phyloP scores from a whole-genome alignment of 2,329 filamentous ascomycete genomes.

The Exophiala xenobiotica region DNA sequence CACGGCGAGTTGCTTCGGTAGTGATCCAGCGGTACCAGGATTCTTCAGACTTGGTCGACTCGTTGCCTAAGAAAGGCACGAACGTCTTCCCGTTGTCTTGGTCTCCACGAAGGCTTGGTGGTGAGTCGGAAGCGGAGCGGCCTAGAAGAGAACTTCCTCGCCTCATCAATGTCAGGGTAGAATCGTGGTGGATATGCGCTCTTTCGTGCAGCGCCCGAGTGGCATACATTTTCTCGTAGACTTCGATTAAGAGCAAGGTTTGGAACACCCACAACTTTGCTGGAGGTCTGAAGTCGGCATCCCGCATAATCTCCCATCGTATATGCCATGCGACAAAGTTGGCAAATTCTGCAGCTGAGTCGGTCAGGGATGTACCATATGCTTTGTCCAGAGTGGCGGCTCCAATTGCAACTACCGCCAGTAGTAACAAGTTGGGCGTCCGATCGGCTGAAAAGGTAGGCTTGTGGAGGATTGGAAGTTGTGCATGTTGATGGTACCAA shows the following conservation, averaged over 20 bases:
- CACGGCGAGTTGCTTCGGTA: constrained; percentile 83
- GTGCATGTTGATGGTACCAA: constrained; percentile 92
- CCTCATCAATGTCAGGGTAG: constrained; percentile 91
- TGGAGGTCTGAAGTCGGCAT: constrained; percentile 82
- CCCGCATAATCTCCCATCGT: constrained; percentile 95
- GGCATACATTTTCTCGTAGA: constrained; percentile 98
- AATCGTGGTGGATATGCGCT: constrained; percentile 94
- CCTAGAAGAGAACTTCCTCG: constrained; percentile 88
- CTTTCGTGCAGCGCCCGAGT: constrained; percentile 88
- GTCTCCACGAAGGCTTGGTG: constrained; percentile 69
- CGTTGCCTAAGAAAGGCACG: constrained; percentile 51
- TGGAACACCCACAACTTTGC: constrained; percentile 97
- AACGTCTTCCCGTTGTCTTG: constrained; percentile 42
- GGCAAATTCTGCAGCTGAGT: constrained; percentile 76
- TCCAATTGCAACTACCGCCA: constrained; percentile 89
- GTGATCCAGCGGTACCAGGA: constrained; percentile 97
- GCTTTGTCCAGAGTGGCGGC: constrained; percentile 84
- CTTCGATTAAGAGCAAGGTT: constrained; percentile 78
- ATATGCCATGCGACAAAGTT: constrained; percentile 91
- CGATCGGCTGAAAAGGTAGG: constrained; percentile 88
- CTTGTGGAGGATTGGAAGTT: constrained; percentile 90
- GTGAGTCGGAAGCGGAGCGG: constrained; percentile 78
- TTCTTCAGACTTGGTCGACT: constrained; percentile 67
- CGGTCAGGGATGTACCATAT: constrained; percentile 70
- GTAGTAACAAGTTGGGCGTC: constrained; percentile 77